Evolutionary conservation across 352 stramenopile genomes (phyloP).

Genomic region (Globisporangium middletonii): DNA sequence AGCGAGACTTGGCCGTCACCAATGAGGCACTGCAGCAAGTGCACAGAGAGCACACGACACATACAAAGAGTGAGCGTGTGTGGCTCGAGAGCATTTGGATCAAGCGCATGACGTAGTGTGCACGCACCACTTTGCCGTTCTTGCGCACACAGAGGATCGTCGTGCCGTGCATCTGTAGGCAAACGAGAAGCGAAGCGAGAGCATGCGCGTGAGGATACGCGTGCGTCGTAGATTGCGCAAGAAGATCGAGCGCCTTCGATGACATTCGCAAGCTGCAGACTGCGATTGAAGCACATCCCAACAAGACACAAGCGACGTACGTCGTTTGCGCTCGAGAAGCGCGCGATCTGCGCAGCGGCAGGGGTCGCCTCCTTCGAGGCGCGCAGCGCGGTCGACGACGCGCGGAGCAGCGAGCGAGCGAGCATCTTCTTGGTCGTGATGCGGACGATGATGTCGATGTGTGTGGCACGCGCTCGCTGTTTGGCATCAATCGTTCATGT

Average conservation of each 20-base stretch:
- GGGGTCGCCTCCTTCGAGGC: constrained; percentile 11
- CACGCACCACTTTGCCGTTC: constrained; percentile 93
- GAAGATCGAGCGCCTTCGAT: neutral
- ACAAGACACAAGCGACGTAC: constrained; percentile 15
- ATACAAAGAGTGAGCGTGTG: neutral
- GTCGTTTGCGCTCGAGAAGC: constrained; percentile 52
- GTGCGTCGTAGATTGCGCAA: neutral
- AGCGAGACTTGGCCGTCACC: constrained; percentile 98
- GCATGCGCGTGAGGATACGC: neutral
- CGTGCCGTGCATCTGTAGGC: constrained; percentile 88
- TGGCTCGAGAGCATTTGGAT: neutral
- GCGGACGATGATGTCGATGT: constrained; percentile 2
- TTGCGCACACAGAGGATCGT: constrained; percentile 98
- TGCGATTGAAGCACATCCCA: neutral
- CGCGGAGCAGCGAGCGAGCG: constrained; percentile 52
- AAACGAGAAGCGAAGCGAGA: constrained; percentile 2
- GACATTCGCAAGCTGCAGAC: neutral
- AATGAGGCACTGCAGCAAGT: constrained; percentile 83
- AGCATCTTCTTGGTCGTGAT: constrained; percentile 31
- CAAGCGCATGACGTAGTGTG: neutral
- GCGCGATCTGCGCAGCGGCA: constrained; percentile 14
- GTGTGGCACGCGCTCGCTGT: neutral
- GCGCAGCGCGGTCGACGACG: constrained; percentile 8
- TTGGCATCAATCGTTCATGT: no score
- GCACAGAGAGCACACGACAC: neutral